Percentiles rank a stretch among this genome's conserved stretches.
These are phyloP conservation scores for Dovyalis caffra DNA, from an alignment of 345 rosid species.

Conservation along the genomic window DNA sequence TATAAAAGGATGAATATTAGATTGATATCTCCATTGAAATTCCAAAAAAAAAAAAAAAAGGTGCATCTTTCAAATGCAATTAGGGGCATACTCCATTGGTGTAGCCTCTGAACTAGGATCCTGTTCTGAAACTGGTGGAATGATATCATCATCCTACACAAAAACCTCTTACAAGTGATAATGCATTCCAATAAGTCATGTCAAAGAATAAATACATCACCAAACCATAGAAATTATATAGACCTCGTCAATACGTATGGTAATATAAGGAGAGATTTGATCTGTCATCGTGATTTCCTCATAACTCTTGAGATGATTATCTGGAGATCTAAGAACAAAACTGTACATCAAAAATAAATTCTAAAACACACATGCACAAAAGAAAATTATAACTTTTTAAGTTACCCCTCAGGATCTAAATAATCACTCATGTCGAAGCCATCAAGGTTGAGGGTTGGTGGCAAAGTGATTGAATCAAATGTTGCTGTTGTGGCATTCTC, in stretches of 20 bases:
- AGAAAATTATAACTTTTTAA: background rate
- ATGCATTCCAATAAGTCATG: conserved; percentile 1
- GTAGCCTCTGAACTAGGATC: conserved; percentile 24
- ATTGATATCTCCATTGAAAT: background rate
- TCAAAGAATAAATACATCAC: background rate
- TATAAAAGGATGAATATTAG: background rate
- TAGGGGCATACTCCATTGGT: conserved; percentile 45
- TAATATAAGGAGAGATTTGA: conserved; percentile 74
- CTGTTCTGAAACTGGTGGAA: conserved; percentile 11
- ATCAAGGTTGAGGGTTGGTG: conserved; percentile 64
- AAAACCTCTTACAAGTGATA: background rate
- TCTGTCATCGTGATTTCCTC: conserved; percentile 86
- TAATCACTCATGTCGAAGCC: conserved; percentile 52
- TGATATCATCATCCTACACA: conserved; percentile 45
- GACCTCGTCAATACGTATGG: conserved; percentile 73
- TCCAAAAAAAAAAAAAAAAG: background rate
- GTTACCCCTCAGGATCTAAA: conserved; percentile 37
- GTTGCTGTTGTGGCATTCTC: conserved; percentile 73
- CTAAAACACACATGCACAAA: background rate
- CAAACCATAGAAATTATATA: background rate
- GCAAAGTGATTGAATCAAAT: conserved; percentile 64
- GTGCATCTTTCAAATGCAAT: background rate
- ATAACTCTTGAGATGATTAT: conserved; percentile 46
- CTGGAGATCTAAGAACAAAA: conserved; percentile 37
- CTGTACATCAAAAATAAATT: conserved; percentile 1